Percentiles rank a stretch among this genome's conserved stretches.
Evolutionary conservation across 257 asterid genomes (phyloP).

Genomic region (Jacaranda copaia): DNA sequence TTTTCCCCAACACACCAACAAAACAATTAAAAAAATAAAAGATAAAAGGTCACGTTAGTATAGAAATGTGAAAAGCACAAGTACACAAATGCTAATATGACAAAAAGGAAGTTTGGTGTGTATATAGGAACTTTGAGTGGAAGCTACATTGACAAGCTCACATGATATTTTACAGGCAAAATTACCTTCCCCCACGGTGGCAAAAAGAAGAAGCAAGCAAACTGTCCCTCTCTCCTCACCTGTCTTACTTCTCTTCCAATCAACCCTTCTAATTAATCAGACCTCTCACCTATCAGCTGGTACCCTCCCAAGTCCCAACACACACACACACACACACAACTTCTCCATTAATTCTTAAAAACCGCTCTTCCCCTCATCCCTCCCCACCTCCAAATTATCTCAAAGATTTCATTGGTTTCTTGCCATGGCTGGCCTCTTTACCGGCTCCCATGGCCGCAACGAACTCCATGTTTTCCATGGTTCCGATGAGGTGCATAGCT

Average conservation of each 20-base stretch:
- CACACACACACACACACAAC: conserved; percentile 6
- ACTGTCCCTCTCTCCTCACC: conserved; percentile 46
- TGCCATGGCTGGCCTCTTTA: conserved; percentile 63
- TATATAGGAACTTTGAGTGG: conserved; percentile 35
- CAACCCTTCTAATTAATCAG: conserved; percentile 43
- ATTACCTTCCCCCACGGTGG: not conserved
- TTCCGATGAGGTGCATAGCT: no score
- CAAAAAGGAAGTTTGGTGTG: conserved; percentile 3
- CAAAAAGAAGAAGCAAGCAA: conserved; percentile 52
- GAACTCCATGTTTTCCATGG: conserved; percentile 27
- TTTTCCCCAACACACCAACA: not conserved
- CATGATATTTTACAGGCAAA: not conserved
- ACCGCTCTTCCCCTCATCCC: conserved; percentile 28
- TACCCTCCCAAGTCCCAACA: conserved; percentile 32
- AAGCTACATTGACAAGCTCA: conserved; percentile 33
- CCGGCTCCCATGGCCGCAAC: conserved; percentile 58
- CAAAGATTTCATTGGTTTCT: no score
- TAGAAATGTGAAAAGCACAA: not conserved
- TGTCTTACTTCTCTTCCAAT: conserved; percentile 58
- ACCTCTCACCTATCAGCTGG: conserved; percentile 72
- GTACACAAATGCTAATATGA: not conserved
- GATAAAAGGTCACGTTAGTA: not conserved
- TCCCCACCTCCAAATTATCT: not conserved
- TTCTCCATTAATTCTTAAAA: conserved; percentile 36
- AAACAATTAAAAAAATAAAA: not conserved